Conservation (phyloP, 106 monocot genomes). For the Allium cepa region DNA sequence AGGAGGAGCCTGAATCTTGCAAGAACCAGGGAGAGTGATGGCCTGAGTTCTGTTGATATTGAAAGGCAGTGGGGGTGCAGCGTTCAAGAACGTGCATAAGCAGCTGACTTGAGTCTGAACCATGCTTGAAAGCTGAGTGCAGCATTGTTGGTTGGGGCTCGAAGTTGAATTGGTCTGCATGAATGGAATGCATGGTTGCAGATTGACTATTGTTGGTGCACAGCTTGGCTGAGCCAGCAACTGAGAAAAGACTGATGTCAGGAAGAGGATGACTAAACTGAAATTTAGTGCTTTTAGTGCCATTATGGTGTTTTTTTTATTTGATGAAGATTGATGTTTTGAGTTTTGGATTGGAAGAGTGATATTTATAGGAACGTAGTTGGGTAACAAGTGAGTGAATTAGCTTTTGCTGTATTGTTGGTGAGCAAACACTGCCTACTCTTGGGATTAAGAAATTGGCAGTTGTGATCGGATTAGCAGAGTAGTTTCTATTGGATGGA, state of each 20-base stretch:
- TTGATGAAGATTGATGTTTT: neutral
- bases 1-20: constrained; percentile 25
- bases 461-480: too few relatives aligned
- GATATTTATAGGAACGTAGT: neutral
- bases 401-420: neutral
- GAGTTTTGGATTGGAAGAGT: neutral
- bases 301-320: neutral
- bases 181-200: constrained; percentile 25
- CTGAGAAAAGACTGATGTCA: neutral
- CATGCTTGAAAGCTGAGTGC: constrained; percentile 14
- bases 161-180: constrained; percentile 23
- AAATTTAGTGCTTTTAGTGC: neutral
- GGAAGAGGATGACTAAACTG: neutral
- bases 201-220: constrained; percentile 2
- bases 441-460: too few relatives aligned
- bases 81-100: constrained; percentile 18
- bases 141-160: constrained; percentile 16
- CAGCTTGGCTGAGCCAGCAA: constrained; percentile 19
- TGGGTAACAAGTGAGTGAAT: neutral
- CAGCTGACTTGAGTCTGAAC: constrained; percentile 24
- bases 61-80: constrained; percentile 2
- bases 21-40: constrained; percentile 15
- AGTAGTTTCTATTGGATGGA: too few relatives aligned
- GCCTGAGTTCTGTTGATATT: constrained; percentile 19
- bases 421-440: neutral